These are phyloP conservation scores for Claviceps arundinis DNA, from an alignment of 2,329 filamentous ascomycete genomes.

Conservation along the genomic window DNA sequence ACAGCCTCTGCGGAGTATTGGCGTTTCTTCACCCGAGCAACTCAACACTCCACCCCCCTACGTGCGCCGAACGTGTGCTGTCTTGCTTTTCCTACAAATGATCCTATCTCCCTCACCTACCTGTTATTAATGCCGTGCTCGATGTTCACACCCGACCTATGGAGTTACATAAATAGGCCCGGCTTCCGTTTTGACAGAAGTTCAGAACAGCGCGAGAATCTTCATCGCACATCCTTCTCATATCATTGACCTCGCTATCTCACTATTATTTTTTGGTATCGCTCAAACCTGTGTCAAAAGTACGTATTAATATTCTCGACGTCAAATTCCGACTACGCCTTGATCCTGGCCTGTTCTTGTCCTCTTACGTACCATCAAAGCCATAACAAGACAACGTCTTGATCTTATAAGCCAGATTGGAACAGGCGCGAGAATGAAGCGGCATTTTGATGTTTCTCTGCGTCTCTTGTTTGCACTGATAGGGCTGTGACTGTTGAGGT, in stretches of 20 bases:
- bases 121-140: too few species aligned
- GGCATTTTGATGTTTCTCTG: background rate
- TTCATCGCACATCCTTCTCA: background rate
- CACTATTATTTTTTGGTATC: too few species aligned
- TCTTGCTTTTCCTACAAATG: background rate
- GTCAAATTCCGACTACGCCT: too few species aligned
- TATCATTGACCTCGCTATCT: too few species aligned
- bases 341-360: background rate
- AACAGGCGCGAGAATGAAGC: background rate
- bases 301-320: background rate
- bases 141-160: background rate
- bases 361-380: background rate
- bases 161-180: background rate
- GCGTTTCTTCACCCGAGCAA: background rate
- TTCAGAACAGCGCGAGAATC: background rate
- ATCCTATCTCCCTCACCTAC: too few species aligned
- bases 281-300: background rate
- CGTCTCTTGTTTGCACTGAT: conserved; percentile 1
- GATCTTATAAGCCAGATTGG: background rate
- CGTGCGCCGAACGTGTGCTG: background rate
- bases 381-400: background rate
- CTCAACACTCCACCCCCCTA: background rate
- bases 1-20: background rate
- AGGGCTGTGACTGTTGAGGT: conserved; percentile 22
- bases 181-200: background rate